Conservation (phyloP, 129 eudicot genomes). For the Lactuca saligna region DNA sequence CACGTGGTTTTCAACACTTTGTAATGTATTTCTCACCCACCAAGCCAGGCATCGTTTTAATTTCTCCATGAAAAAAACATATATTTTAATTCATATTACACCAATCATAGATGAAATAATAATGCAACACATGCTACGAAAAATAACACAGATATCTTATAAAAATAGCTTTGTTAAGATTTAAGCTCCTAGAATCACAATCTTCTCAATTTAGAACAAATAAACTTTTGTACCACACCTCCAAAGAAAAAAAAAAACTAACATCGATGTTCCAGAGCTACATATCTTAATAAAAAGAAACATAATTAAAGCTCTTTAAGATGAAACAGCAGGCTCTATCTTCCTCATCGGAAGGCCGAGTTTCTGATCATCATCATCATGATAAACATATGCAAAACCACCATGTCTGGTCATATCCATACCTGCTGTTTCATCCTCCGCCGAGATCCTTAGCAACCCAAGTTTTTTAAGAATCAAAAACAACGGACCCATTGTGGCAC, state of each 20-base stretch:
- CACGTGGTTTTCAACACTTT: too few relatives aligned
- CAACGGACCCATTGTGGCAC: conserved; percentile 54
- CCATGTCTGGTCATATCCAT: conserved; percentile 71
- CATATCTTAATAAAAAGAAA: background rate
- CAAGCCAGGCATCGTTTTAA: too few relatives aligned
- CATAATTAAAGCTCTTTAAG: background rate
- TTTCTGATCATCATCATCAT: conserved; percentile 42
- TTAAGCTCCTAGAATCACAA: background rate
- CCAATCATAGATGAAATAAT: too few relatives aligned
- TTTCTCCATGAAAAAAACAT: background rate
- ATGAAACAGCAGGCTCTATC: conserved; percentile 19
- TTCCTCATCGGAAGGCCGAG: conserved; percentile 37
- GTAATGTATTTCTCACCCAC: too few relatives aligned
- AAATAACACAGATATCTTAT: background rate
- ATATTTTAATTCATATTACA: too few relatives aligned
- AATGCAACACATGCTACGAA: background rate
- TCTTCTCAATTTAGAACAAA: background rate
- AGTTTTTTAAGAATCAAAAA: conserved; percentile 36
- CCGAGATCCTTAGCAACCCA: conserved; percentile 45
- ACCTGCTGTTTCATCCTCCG: conserved; percentile 63
- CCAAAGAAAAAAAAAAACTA: background rate
- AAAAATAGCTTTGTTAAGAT: too few relatives aligned
- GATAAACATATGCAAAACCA: conserved; percentile 59
- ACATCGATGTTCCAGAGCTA: background rate
- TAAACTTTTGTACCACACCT: background rate